Percentiles rank a stretch among this genome's conserved stretches.
Conservation (phyloP, 257 asterid species). For the Eustoma russellianum region DNA sequence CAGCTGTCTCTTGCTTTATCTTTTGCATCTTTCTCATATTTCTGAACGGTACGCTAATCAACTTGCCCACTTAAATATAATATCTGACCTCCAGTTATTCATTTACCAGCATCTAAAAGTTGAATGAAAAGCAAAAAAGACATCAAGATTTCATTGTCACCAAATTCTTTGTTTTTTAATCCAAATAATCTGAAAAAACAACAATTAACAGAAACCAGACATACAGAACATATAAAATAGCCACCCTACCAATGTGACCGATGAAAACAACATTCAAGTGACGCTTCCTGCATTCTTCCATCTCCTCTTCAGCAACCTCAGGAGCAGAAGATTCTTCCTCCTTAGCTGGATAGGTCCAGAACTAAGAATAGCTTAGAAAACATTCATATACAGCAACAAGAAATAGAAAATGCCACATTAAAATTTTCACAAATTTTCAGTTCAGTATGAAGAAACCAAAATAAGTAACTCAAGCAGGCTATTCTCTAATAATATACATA, state of each 20-base stretch:
- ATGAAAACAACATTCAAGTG: conserved; percentile 95
- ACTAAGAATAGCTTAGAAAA: conserved; percentile 8
- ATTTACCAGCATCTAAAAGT: conserved; percentile 90
- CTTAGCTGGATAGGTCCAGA: neutral
- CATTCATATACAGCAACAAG: neutral
- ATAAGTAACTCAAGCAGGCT: neutral
- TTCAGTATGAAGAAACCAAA: neutral
- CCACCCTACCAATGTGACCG: conserved; percentile 84
- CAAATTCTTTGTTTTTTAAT: neutral
- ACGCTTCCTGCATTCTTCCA: conserved; percentile 45
- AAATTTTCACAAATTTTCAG: neutral
- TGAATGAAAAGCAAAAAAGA: conserved; percentile 7
- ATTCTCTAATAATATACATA: too few relatives aligned
- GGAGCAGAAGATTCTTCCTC: conserved; percentile 26
- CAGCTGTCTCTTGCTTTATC: conserved; percentile 97
- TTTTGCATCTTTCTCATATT: conserved; percentile 96
- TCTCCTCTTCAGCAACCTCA: conserved; percentile 39
- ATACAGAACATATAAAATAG: neutral
- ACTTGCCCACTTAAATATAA: conserved; percentile 92
- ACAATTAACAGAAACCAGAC: too few relatives aligned
- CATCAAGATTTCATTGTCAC: too few relatives aligned
- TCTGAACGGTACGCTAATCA: conserved; percentile 93
- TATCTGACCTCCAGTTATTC: conserved; percentile 92
- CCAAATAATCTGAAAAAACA: too few relatives aligned
- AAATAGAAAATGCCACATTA: neutral